Evolutionary conservation across 768 basidiomycete species (phyloP), one percentile per base, ranked within the genome.

Genomic region (Ephemerocybe angulata): DNA sequence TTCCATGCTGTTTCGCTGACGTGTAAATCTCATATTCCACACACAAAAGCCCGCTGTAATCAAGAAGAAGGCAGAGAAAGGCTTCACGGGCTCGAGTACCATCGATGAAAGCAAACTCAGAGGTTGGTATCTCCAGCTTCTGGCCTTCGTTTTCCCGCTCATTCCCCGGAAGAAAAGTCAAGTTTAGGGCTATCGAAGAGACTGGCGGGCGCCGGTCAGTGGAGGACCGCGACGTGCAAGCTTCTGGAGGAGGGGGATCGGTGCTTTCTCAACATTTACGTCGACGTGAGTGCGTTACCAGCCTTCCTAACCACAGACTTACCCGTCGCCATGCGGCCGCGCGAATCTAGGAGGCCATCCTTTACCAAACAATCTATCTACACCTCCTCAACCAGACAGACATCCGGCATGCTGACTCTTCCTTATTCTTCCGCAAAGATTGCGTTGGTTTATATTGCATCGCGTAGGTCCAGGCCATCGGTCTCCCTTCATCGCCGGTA

Each of bases 371-470:
- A 8, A 74, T 90, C 52, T 83, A 84, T 64, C 73, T 90, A 53
- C 86, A 92, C 64, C 72, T 85, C 43, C 75, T 92, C 46, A 78
- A 83, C 57, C 86, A 90, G 62, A 89, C 89, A 28, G 91, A 93
- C 65, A 85, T 95, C 57, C 84, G 88, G n/a, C 76, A 75, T 31
- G 80, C 82, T 27, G 88, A 94, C 64, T 77, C 76, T 49, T 92
- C 91, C 0, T 66, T 93, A 6, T 90, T 93, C 67, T 84, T 83
- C 61, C 79, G 85, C 41, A 86, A 88, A 60, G 79, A 90, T 62
- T 90, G 88, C 63, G 67, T 94, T 37, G 83, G 83, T 13, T 82
- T 95, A 58, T 83, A 82, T 62, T 84, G 82, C 60, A 73, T 75
- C 25, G 75, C 77, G 88, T 87, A 60, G 60, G 77, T 63, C 54